These are phyloP conservation scores for Tolypocladium endophyticum DNA, from an alignment of 2,329 filamentous ascomycete genomes.

Conservation along the genomic window DNA sequence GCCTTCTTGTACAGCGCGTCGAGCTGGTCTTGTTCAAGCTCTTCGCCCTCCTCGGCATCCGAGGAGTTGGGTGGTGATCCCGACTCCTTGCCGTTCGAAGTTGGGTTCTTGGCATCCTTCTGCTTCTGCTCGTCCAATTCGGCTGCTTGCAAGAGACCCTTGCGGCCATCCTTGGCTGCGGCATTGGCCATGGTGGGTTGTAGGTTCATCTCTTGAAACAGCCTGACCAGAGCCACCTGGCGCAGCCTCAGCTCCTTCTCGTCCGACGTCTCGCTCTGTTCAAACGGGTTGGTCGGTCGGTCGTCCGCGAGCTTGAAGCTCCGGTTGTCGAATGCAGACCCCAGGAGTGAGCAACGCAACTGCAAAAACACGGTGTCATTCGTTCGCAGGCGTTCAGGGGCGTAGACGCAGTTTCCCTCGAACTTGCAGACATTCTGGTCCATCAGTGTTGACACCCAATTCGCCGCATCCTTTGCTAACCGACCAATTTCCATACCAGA, in stretches of 20 bases:
- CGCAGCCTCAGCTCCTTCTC: constrained; percentile 75
- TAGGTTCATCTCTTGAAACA: constrained; percentile 83
- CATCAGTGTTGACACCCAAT: constrained; percentile 85
- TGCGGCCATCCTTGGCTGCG: constrained; percentile 68
- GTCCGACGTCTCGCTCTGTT: constrained; percentile 74
- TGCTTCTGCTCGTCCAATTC: constrained; percentile 74
- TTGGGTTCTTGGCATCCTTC: constrained; percentile 34
- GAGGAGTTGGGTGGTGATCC: constrained; percentile 47
- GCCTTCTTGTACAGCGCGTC: constrained; percentile 92
- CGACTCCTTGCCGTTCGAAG: constrained; percentile 16
- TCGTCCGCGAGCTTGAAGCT: constrained; percentile 56
- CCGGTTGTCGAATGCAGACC: constrained; percentile 58
- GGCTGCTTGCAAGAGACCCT: constrained; percentile 75
- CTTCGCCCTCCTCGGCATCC: constrained; percentile 73
- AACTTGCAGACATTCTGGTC: constrained; percentile 86
- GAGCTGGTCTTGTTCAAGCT: constrained; percentile 90
- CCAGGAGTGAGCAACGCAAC: constrained; percentile 65
- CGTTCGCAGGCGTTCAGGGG: constrained; percentile 71
- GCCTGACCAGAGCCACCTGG: constrained; percentile 77
- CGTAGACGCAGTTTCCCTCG: constrained; percentile 80
- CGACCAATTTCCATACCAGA: constrained; percentile 76
- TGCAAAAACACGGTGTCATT: constrained; percentile 95
- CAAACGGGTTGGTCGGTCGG: constrained; percentile 62
- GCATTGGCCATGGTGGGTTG: constrained; percentile 66
- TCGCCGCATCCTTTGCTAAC: constrained; percentile 74